Conservation (phyloP, 169 alveolate species). For the Plasmodium berghei region DNA sequence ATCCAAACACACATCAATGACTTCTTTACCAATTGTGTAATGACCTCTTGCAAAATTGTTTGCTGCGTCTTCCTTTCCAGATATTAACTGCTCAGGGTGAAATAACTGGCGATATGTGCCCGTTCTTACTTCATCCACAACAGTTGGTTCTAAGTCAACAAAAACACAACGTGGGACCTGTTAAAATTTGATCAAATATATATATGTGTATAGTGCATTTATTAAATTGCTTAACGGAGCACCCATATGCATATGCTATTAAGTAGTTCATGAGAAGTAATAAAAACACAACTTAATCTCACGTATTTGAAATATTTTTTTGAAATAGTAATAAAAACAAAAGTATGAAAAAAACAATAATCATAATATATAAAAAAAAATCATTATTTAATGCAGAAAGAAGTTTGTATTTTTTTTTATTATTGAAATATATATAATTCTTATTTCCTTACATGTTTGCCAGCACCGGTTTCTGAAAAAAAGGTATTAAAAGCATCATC, state of each 20-base stretch:
- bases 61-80: conserved; percentile 99
- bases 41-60: conserved; percentile 99
- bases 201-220: not conserved
- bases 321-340: no score
- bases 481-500: conserved; percentile 99
- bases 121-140: conserved; percentile 98
- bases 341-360: no score
- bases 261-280: not conserved
- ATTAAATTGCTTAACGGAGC: not conserved
- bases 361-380: no score
- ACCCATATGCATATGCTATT: not conserved
- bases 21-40: conserved; percentile 98
- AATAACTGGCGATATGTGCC: conserved; percentile 98
- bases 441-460: conserved; percentile 92
- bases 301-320: not conserved
- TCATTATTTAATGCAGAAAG: not conserved
- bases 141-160: conserved; percentile 98
- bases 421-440: not conserved
- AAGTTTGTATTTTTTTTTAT: not conserved
- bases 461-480: conserved; percentile 99
- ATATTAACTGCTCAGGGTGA: conserved; percentile 98
- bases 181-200: not conserved
- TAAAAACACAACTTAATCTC: not conserved
- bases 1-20: conserved; percentile 96
- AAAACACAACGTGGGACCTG: conserved; percentile 96